These are phyloP conservation scores for Barbatosphaeria neglecta DNA, from an alignment of 495 filamentous ascomycete species.

Conservation along the genomic window DNA sequence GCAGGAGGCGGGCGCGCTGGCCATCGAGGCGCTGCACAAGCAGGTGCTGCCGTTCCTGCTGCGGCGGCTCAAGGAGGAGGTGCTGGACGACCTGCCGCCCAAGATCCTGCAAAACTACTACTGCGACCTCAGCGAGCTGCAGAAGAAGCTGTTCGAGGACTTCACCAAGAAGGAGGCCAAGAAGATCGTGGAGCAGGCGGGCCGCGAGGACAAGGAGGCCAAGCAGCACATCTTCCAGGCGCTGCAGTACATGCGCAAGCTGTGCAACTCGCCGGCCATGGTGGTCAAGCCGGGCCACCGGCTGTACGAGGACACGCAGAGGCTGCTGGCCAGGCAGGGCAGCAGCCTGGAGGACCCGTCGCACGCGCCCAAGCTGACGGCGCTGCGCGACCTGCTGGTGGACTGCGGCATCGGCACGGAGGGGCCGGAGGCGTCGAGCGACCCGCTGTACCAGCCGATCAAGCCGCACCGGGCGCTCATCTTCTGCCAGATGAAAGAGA, in stretches of 20 bases:
- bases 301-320: constrained; percentile 75
- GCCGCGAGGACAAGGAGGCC: constrained; percentile 69
- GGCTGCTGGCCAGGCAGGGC: constrained; percentile 54
- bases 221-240: constrained; percentile 99
- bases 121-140: constrained; percentile 92
- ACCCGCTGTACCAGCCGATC: constrained; percentile 55
- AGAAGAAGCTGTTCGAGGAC: constrained; percentile 90
- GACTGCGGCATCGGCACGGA: constrained; percentile 89
- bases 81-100: constrained; percentile 87
- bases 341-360: constrained; percentile 70
- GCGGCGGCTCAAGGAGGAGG: constrained; percentile 93
- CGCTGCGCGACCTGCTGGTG: constrained; percentile 76
- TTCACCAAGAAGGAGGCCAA: constrained; percentile 89
- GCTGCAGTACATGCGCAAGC: constrained; percentile 96
- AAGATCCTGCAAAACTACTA: constrained; percentile 99
- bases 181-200: constrained; percentile 64
- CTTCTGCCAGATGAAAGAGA: constrained; percentile 99
- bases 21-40: constrained; percentile 94
- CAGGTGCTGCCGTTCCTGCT: constrained; percentile 95
- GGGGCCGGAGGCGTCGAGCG: constrained; percentile 49
- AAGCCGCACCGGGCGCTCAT: constrained; percentile 90
- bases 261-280: constrained; percentile 92
- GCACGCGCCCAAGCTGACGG: constrained; percentile 87
- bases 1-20: constrained; percentile 90
- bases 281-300: constrained; percentile 91